Percentiles rank a stretch among this genome's conserved stretches.
phyloP scores from a whole-genome alignment of 2,329 filamentous ascomycete species.

The Aspergillus aculeatinus region DNA sequence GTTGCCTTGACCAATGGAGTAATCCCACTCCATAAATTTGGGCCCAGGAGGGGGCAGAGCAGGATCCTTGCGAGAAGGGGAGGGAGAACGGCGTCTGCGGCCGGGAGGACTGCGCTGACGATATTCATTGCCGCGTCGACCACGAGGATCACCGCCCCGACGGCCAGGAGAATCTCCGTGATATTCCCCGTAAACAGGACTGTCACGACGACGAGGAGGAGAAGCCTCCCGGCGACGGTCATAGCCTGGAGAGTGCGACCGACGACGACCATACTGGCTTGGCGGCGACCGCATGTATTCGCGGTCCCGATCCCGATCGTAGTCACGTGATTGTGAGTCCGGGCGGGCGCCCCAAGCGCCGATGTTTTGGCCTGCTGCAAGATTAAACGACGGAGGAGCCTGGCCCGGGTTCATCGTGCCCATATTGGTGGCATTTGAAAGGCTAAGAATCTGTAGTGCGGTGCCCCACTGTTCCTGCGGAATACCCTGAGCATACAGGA shows the following conservation, averaged over 20 bases:
- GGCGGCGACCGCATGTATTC: slow-evolving; percentile 64
- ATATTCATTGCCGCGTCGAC: slow-evolving; percentile 62
- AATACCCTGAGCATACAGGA: slow-evolving; percentile 72
- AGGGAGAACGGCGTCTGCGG: slow-evolving; percentile 65
- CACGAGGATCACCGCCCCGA: slow-evolving; percentile 57
- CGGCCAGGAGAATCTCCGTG: slow-evolving; percentile 66
- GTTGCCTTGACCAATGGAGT: slow-evolving; percentile 67
- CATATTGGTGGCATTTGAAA: slow-evolving; percentile 37
- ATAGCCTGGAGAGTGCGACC: slow-evolving; percentile 76
- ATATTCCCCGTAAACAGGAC: slow-evolving; percentile 71
- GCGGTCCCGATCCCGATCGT: slow-evolving; percentile 60
- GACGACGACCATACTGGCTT: slow-evolving; percentile 58
- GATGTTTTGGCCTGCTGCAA: slow-evolving; percentile 24
- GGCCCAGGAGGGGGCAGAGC: slow-evolving; percentile 50
- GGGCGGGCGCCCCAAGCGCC: slow-evolving; percentile 38
- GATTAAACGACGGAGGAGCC: slow-evolving; percentile 30
- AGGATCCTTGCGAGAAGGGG: slow-evolving; percentile 49
- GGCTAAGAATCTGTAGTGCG: slow-evolving; percentile 53
- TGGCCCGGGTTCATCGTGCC: slow-evolving; percentile 37
- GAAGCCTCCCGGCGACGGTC: slow-evolving; percentile 68
- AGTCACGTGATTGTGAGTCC: slow-evolving; percentile 47
- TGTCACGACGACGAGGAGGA: slow-evolving; percentile 62
- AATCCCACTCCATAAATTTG: slow-evolving; percentile 81
- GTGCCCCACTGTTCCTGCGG: slow-evolving; percentile 72
- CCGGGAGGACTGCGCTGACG: slow-evolving; percentile 82